These are phyloP conservation scores for Melampsora americana DNA, from an alignment of 1,284 basidiomycete genomes.

Conservation along the genomic window DNA sequence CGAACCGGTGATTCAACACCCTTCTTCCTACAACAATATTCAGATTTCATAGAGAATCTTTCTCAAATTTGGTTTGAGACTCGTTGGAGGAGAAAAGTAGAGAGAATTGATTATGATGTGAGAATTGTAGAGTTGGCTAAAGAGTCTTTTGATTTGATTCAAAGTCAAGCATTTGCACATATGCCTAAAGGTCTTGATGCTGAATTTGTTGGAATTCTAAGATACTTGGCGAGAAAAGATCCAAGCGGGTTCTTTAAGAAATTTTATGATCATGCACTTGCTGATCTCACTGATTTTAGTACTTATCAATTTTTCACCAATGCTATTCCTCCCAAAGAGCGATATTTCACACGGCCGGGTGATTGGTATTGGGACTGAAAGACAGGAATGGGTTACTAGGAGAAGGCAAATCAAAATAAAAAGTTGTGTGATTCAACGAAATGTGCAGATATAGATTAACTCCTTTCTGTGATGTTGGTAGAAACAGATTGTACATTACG, in stretches of 20 bases:
- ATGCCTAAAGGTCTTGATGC: not conserved
- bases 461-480: too few relatives aligned
- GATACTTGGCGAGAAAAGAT: not conserved
- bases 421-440: too few relatives aligned
- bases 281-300: not conserved
- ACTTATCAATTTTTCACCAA: not conserved
- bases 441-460: too few relatives aligned
- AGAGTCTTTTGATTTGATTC: not conserved
- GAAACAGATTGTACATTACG: too few relatives aligned
- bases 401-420: too few relatives aligned
- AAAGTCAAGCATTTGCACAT: constrained; percentile 1
- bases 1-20: not conserved
- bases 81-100: not conserved
- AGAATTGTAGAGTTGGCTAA: not conserved
- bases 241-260: not conserved
- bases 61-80: not conserved
- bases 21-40: not conserved
- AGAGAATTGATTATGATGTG: not conserved
- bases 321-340: not conserved
- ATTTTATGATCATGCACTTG: not conserved
- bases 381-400: too few relatives aligned
- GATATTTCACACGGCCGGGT: too few relatives aligned
- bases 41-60: not conserved
- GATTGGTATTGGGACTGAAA: too few relatives aligned
- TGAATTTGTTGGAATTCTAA: not conserved